A percentile compares a stretch with the other conserved stretches of the same genome.
These are phyloP conservation scores for Suillus clintonianus DNA, from an alignment of 768 basidiomycete species.

Conservation along the genomic window DNA sequence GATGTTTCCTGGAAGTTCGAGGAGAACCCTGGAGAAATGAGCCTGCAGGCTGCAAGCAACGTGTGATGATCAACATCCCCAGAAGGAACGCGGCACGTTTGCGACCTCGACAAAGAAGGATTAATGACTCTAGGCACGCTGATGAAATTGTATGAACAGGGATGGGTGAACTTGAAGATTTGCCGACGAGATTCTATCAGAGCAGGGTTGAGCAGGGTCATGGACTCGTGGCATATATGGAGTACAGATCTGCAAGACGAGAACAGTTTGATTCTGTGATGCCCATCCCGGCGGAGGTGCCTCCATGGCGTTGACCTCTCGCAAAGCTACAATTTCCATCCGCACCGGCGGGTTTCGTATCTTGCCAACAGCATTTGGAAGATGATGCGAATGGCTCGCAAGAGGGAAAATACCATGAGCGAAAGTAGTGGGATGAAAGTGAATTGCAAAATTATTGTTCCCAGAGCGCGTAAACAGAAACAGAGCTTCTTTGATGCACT, in stretches of 20 bases:
- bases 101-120: slow-evolving; percentile 35
- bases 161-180: slow-evolving; percentile 48
- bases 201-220: slow-evolving; percentile 58
- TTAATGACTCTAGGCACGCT: slow-evolving; percentile 36
- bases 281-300: slow-evolving; percentile 1
- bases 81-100: slow-evolving; percentile 40
- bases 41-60: slow-evolving; percentile 2
- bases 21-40: slow-evolving; percentile 22
- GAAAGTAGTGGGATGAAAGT: slow-evolving; percentile 69
- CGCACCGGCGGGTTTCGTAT: slow-evolving; percentile 48
- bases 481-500: slow-evolving; percentile 27
- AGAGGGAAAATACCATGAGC: slow-evolving; percentile 77
- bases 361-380: slow-evolving; percentile 69
- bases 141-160: too few relatives aligned
- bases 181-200: slow-evolving; percentile 59
- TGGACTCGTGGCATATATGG: slow-evolving; percentile 60
- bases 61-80: slow-evolving; percentile 16
- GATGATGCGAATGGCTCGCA: slow-evolving; percentile 78
- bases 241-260: slow-evolving; percentile 56
- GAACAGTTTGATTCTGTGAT: neutral
- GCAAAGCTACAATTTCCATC: too few relatives aligned
- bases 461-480: slow-evolving; percentile 66
- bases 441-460: slow-evolving; percentile 81
- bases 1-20: slow-evolving; percentile 26
- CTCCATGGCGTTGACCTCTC: too few relatives aligned